Evolutionary conservation across 225 moss, liverwort and hornwort species (phyloP).

Genomic region (Polytrichum formosum): DNA sequence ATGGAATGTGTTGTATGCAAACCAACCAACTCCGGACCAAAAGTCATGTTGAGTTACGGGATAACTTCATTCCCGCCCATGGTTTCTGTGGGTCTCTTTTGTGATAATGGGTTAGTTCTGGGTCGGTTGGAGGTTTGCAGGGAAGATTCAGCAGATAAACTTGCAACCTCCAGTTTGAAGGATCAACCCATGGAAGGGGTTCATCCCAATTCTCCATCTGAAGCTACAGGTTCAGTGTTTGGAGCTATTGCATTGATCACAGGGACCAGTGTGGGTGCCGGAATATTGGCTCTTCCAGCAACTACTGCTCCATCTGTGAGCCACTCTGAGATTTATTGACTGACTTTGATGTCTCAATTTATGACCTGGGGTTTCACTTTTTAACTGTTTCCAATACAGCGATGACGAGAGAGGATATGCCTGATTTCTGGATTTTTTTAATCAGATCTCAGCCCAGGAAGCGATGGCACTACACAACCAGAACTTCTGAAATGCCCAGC

Average conservation of each 20-base stretch:
- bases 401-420: too few species aligned
- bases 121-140: slow-evolving; percentile 4
- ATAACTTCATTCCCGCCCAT: not conserved
- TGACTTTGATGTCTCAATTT: not conserved
- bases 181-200: not conserved
- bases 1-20: too few species aligned
- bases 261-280: slow-evolving; percentile 58
- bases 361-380: not conserved
- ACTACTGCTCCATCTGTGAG: slow-evolving; percentile 60
- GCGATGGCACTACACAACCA: too few species aligned
- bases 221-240: slow-evolving; percentile 39
- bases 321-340: not conserved
- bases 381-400: too few species aligned
- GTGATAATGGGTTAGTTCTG: not conserved
- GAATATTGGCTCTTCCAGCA: slow-evolving; percentile 62
- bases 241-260: slow-evolving; percentile 62
- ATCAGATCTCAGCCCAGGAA: too few species aligned
- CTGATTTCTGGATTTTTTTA: too few species aligned
- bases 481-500: too few species aligned
- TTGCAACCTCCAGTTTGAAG: not conserved
- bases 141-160: not conserved
- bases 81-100: not conserved
- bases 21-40: too few species aligned
- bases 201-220: slow-evolving; percentile 9
- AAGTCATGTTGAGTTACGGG: too few species aligned